Evolutionary conservation across 1,284 basidiomycete species (phyloP).

Genomic region (Pseudozyma pruni): DNA sequence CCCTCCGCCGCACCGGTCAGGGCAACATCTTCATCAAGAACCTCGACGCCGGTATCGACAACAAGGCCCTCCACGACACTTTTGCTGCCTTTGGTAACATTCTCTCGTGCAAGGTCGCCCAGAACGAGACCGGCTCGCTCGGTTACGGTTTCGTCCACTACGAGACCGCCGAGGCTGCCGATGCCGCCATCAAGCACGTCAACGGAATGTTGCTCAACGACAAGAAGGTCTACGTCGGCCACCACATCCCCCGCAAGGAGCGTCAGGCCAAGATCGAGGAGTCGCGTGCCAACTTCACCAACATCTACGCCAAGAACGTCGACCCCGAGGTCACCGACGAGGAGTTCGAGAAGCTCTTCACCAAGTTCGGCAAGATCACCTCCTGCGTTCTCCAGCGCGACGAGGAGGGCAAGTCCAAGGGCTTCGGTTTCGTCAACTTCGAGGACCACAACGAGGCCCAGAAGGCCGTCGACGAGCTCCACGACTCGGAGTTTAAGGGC

Average conservation of each 20-base stretch:
- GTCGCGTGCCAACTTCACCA: conserved; percentile 95
- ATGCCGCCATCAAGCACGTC: conserved; percentile 90
- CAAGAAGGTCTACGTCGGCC: conserved; percentile 86
- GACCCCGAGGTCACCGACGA: conserved; percentile 85
- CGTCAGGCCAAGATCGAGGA: conserved; percentile 87
- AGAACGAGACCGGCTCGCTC: conserved; percentile 63
- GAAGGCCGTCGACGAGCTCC: conserved; percentile 86
- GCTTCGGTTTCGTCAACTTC: conserved; percentile 99
- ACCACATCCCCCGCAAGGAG: conserved; percentile 96
- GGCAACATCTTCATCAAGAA: conserved; percentile 99
- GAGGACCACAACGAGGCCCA: conserved; percentile 91
- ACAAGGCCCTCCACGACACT: conserved; percentile 99
- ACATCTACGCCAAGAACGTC: conserved; percentile 98
- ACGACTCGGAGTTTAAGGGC: conserved; percentile 87
- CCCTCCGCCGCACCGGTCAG: conserved; percentile 98
- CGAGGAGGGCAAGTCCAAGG: conserved; percentile 87
- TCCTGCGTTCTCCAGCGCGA: conserved; percentile 81
- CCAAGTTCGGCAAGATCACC: conserved; percentile 83
- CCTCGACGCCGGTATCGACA: conserved; percentile 96
- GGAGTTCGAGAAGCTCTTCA: conserved; percentile 87
- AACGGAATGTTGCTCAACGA: conserved; percentile 99
- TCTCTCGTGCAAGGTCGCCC: conserved; percentile 97
- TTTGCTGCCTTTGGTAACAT: conserved; percentile 99
- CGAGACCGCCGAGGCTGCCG: conserved; percentile 95
- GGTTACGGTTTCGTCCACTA: conserved; percentile 97